phyloP scores from a whole-genome alignment of 1,284 basidiomycete species.

The Amylostereum areolatum region DNA sequence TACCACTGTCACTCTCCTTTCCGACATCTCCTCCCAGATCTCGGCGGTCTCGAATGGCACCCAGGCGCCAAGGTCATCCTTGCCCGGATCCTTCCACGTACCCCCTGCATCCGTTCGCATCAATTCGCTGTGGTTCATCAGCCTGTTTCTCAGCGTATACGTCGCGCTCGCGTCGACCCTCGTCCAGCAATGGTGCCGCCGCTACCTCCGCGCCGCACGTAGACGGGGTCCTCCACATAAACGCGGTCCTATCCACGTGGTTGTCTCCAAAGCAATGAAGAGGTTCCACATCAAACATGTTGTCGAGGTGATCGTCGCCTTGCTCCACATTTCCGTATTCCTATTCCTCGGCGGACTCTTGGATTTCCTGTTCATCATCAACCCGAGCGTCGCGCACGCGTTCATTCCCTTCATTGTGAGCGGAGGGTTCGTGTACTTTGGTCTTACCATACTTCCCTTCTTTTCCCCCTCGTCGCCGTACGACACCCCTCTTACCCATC shows the following conservation, averaged over 20 bases:
- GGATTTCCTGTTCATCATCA: slow-evolving; percentile 3
- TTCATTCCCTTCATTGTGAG: background rate
- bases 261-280: slow-evolving; percentile 1
- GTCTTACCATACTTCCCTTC: slow-evolving; percentile 6
- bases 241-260: slow-evolving; percentile 6
- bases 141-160: slow-evolving; percentile 15
- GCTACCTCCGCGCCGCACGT: slow-evolving; percentile 24
- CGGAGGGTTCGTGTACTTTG: background rate
- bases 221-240: slow-evolving; percentile 6
- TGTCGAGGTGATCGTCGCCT: background rate
- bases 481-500: slow-evolving; percentile 5
- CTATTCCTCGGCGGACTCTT: slow-evolving; percentile 9
- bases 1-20: slow-evolving; percentile 24
- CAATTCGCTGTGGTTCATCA: slow-evolving; percentile 29
- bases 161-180: slow-evolving; percentile 19
- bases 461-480: slow-evolving; percentile 6
- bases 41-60: background rate
- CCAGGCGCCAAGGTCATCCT: background rate
- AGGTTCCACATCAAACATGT: background rate
- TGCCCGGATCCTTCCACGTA: slow-evolving; percentile 5
- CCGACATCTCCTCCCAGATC: slow-evolving; percentile 18
- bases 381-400: slow-evolving; percentile 1
- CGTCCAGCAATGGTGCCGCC: slow-evolving; percentile 18
- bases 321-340: slow-evolving; percentile 6
- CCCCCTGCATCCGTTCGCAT: slow-evolving; percentile 19